Conservation (phyloP, 768 basidiomycete genomes). For the Crucibulum laeve region DNA sequence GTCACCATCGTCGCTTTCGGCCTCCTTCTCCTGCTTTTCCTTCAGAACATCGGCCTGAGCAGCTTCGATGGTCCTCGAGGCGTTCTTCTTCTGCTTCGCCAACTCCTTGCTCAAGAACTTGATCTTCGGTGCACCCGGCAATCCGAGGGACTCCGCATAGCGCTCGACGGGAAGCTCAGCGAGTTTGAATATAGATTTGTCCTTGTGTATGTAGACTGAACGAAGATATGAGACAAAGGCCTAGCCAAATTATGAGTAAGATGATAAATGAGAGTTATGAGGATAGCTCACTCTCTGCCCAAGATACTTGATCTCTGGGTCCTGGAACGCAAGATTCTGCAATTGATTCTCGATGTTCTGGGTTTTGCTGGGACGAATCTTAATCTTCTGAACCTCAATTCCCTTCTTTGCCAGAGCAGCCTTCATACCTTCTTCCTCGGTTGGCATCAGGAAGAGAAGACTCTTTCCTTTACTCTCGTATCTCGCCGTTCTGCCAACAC, state of each 20-base stretch:
- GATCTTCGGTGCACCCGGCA: conserved; percentile 94
- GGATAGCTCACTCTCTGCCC: conserved; percentile 71
- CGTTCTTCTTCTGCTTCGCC: conserved; percentile 77
- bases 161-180: conserved; percentile 75
- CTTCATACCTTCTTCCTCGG: conserved; percentile 91
- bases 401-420: conserved; percentile 66
- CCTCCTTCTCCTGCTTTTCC: conserved; percentile 13
- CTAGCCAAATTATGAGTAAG: conserved; percentile 31
- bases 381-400: conserved; percentile 73
- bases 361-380: conserved; percentile 84
- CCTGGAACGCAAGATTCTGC: conserved; percentile 90
- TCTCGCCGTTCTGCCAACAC: conserved; percentile 92
- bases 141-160: conserved; percentile 85
- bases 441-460: conserved; percentile 78
- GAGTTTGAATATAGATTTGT: conserved; percentile 90
- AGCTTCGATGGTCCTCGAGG: conserved; percentile 39
- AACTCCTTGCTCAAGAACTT: conserved; percentile 72
- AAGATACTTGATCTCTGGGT: conserved; percentile 95
- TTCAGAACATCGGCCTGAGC: conserved; percentile 23
- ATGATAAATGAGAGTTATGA: background rate
- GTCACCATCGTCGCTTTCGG: conserved; percentile 7
- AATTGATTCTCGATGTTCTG: conserved; percentile 81
- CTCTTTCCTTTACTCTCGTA: conserved; percentile 90
- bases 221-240: conserved; percentile 95
- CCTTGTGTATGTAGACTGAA: conserved; percentile 88